Conservation (phyloP, 2,329 filamentous ascomycete genomes). For the Laburnicola sp. region DNA sequence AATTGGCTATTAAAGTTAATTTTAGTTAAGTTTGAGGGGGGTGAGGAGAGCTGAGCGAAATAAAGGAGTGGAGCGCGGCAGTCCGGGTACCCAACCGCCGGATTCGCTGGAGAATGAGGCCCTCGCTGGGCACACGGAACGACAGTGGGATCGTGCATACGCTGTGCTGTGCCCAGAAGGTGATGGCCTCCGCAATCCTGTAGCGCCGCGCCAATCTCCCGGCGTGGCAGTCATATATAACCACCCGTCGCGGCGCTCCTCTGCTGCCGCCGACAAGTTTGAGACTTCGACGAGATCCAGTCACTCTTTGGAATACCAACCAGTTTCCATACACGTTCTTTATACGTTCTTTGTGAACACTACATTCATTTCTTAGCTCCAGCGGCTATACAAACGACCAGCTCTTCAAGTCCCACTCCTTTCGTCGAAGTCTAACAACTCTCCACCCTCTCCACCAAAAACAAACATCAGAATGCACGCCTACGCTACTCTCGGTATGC, state of each 20-base stretch:
- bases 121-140: constrained; percentile 2
- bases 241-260: constrained; percentile 17
- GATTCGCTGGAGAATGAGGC: neutral
- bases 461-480: constrained; percentile 35
- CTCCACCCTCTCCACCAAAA: neutral
- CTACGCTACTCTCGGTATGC: constrained; percentile 26
- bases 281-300: constrained; percentile 40
- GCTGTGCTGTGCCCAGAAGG: constrained; percentile 8
- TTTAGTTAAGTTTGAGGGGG: too few species aligned
- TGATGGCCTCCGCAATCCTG: constrained; percentile 5
- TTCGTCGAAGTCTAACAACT: constrained; percentile 4
- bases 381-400: constrained; percentile 12
- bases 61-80: constrained; percentile 10
- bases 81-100: constrained; percentile 8
- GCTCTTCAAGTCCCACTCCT: neutral
- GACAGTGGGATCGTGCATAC: constrained; percentile 4
- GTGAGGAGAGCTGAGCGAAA: too few species aligned
- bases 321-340: constrained; percentile 26
- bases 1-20: too few species aligned
- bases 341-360: constrained; percentile 33
- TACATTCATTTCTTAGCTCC: constrained; percentile 24
- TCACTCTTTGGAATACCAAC: constrained; percentile 32
- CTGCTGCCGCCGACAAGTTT: constrained; percentile 30
- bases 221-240: constrained; percentile 10
- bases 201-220: constrained; percentile 10